A percentile compares a stretch with the other conserved stretches of the same genome.
Conservation (phyloP, 805 yeast species). For the Lipomyces anomalus region DNA sequence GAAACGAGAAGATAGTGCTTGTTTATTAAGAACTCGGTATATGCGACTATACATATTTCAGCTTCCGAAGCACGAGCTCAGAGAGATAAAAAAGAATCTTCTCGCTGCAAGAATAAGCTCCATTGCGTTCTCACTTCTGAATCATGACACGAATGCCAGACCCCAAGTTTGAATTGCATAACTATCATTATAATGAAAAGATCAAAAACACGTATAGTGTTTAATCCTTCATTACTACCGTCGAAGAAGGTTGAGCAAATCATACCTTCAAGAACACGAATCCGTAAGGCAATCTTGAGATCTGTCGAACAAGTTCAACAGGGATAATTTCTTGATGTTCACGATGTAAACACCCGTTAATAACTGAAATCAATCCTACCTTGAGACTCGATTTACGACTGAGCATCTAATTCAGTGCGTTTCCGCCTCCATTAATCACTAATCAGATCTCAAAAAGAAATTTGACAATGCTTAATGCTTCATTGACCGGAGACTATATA, state of each 20-base stretch:
- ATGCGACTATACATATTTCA: conserved; percentile 25
- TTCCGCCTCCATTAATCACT: conserved; percentile 24
- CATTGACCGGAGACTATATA: conserved; percentile 33
- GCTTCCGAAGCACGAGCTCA: conserved; percentile 11
- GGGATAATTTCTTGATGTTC: too few species aligned
- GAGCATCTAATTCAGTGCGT: conserved; percentile 24
- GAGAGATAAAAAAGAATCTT: conserved; percentile 15
- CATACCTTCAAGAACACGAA: too few species aligned
- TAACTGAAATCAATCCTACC: too few species aligned
- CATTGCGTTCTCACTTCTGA: conserved; percentile 33
- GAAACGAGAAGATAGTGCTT: not conserved
- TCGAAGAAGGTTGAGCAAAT: too few species aligned
- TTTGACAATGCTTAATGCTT: too few species aligned
- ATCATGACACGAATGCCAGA: too few species aligned
- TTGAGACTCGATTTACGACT: conserved; percentile 20
- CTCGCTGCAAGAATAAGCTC: conserved; percentile 33
- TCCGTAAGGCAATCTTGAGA: too few species aligned
- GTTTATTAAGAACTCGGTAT: conserved; percentile 21
- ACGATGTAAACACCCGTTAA: too few species aligned
- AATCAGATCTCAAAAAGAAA: too few species aligned
- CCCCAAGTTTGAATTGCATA: conserved; percentile 32
- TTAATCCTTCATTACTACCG: conserved; percentile 11
- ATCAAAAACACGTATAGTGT: not conserved
- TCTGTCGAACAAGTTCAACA: too few species aligned
- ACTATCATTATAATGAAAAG: conserved; percentile 24